A percentile compares a stretch with the other conserved stretches of the same genome.
phyloP scores from a whole-genome alignment of 1,284 basidiomycete species.

The Prillingera fragicola region DNA sequence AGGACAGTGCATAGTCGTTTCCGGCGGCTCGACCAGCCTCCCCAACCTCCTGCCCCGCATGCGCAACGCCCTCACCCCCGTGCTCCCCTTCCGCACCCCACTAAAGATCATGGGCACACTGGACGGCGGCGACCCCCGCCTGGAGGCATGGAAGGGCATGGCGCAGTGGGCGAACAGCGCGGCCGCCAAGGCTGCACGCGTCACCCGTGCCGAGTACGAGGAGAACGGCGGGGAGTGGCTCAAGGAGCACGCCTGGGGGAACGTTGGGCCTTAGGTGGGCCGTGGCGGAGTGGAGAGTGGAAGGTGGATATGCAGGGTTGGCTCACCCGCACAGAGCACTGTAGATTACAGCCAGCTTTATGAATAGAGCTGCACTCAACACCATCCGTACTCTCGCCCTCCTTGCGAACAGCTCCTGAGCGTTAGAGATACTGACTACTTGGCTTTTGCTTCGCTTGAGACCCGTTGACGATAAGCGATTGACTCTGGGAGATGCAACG shows the following conservation, averaged over 20 bases:
- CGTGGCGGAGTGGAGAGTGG: background rate
- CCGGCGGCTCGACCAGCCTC: conserved; percentile 73
- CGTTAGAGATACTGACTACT: too few relatives aligned
- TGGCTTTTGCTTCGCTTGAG: too few relatives aligned
- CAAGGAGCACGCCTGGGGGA: conserved; percentile 53
- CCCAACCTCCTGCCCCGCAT: conserved; percentile 68
- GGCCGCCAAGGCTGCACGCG: conserved; percentile 57
- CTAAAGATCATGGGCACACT: conserved; percentile 55
- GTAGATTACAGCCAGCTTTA: too few relatives aligned
- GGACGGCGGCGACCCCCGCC: conserved; percentile 54
- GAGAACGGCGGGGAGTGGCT: conserved; percentile 79
- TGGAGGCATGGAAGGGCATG: conserved; percentile 93
- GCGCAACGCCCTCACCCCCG: conserved; percentile 64
- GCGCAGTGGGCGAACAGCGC: conserved; percentile 66
- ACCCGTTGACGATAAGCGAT: too few relatives aligned
- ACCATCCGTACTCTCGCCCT: too few relatives aligned
- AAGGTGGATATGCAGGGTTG: background rate
- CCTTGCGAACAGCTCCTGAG: too few relatives aligned
- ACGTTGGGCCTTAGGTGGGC: conserved; percentile 32
- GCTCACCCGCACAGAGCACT: background rate
- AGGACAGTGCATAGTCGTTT: conserved; percentile 78
- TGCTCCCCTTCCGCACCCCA: conserved; percentile 75
- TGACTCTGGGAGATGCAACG: too few relatives aligned
- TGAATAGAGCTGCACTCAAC: too few relatives aligned
- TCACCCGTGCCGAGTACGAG: conserved; percentile 75